Conservation (phyloP, 2,329 filamentous ascomycete species). For the Hymenoscyphus repandus region DNA sequence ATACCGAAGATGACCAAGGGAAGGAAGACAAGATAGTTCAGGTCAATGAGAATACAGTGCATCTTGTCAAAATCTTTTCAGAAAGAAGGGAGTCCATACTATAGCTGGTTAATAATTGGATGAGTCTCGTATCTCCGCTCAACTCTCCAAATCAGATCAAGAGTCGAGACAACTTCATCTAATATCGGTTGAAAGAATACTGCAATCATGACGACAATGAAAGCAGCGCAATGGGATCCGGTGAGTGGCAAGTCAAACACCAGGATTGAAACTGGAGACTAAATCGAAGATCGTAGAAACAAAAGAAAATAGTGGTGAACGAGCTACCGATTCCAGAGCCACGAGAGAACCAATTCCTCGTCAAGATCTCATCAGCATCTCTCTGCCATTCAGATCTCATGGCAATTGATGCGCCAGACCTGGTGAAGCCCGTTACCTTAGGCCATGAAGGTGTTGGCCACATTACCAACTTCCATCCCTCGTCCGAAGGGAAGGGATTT, state of each 20-base stretch:
- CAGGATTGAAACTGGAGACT: background rate
- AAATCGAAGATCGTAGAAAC: constrained; percentile 2
- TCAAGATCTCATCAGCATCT: constrained; percentile 35
- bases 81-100: no score
- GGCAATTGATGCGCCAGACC: constrained; percentile 19
- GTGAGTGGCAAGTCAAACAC: constrained; percentile 17
- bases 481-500: constrained; percentile 36
- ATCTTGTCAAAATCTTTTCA: no score
- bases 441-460: constrained; percentile 44
- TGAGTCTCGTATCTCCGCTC: no score
- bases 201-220: constrained; percentile 6
- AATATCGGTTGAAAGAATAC: background rate
- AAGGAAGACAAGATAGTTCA: no score
- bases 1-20: no score
- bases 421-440: constrained; percentile 28
- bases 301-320: constrained; percentile 37
- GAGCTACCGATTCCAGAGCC: constrained; percentile 40
- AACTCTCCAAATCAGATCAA: no score
- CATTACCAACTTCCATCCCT: constrained; percentile 35
- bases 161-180: no score
- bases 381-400: constrained; percentile 36
- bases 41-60: no score
- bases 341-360: constrained; percentile 36
- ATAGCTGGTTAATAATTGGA: no score
- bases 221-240: constrained; percentile 15